Evolutionary conservation across 148 eudicot species (phyloP).

Genomic region (Camellia sinensis): DNA sequence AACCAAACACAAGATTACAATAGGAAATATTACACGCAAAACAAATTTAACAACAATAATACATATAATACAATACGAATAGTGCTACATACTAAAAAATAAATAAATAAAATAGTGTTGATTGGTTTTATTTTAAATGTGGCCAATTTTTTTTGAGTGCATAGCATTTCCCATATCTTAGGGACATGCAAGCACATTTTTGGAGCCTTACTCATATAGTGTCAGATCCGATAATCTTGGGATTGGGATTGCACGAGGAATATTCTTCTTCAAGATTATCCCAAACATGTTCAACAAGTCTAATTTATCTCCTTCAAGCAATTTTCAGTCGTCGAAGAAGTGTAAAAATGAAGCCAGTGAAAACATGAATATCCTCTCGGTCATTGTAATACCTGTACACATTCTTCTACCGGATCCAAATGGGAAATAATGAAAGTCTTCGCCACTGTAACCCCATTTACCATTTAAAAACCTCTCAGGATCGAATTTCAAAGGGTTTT

Average conservation of each 20-base stretch:
- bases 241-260: slow-evolving; percentile 31
- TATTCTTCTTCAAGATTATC: too few relatives aligned
- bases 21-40: too few relatives aligned
- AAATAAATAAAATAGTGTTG: too few relatives aligned
- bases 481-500: slow-evolving; percentile 44
- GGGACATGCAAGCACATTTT: not conserved
- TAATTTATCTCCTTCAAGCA: slow-evolving; percentile 33
- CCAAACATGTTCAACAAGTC: slow-evolving; percentile 39
- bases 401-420: slow-evolving; percentile 70
- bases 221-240: slow-evolving; percentile 25
- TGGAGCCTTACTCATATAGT: slow-evolving; percentile 15
- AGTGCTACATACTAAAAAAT: too few relatives aligned
- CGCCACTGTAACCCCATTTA: slow-evolving; percentile 46
- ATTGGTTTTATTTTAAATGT: too few relatives aligned
- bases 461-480: slow-evolving; percentile 58
- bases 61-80: too few relatives aligned
- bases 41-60: too few relatives aligned
- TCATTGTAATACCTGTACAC: slow-evolving; percentile 54
- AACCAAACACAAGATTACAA: too few relatives aligned
- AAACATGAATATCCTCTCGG: slow-evolving; percentile 1
- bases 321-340: slow-evolving; percentile 47
- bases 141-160: not conserved
- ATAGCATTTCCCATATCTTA: too few relatives aligned
- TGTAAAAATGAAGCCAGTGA: slow-evolving; percentile 57
- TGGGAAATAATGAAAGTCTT: slow-evolving; percentile 45